These are phyloP conservation scores for Cutaneotrichosporon mucoides DNA, from an alignment of 1,284 basidiomycete species.

Conservation along the genomic window DNA sequence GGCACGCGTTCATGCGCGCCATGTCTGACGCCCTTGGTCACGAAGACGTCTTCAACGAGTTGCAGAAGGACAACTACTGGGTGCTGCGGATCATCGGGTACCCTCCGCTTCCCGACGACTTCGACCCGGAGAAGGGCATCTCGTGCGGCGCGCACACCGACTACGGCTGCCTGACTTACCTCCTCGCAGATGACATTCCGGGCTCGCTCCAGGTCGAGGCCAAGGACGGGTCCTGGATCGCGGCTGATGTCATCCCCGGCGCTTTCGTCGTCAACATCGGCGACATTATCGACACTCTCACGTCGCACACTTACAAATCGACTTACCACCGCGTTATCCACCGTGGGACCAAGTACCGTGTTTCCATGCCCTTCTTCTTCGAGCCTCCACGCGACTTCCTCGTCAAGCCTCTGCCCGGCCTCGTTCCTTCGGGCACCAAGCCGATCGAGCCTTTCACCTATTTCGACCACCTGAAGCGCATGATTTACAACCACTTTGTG, in stretches of 20 bases:
- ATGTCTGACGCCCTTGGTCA: slow-evolving; percentile 70
- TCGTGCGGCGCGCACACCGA: slow-evolving; percentile 89
- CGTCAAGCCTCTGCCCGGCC: neutral
- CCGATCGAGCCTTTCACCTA: neutral
- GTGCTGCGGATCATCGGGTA: slow-evolving; percentile 65
- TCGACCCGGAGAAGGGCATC: slow-evolving; percentile 59
- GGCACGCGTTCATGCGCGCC: slow-evolving; percentile 50
- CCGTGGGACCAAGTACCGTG: slow-evolving; percentile 25
- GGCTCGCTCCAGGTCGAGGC: slow-evolving; percentile 52
- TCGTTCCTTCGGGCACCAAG: neutral
- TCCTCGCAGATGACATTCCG: slow-evolving; percentile 71
- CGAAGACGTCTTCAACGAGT: neutral
- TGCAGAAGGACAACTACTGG: slow-evolving; percentile 3
- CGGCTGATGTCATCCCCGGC: slow-evolving; percentile 64
- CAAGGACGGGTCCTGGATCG: slow-evolving; percentile 63
- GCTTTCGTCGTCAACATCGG: slow-evolving; percentile 70
- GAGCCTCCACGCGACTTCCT: slow-evolving; percentile 24
- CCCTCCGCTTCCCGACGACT: slow-evolving; percentile 66
- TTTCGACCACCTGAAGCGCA: slow-evolving; percentile 3
- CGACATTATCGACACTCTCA: slow-evolving; percentile 50
- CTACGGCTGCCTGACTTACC: slow-evolving; percentile 83
- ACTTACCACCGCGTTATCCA: slow-evolving; percentile 38
- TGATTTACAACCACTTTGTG: slow-evolving; percentile 1
- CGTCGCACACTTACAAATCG: slow-evolving; percentile 32
- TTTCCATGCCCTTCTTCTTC: slow-evolving; percentile 38